phyloP scores from a whole-genome alignment of 306 rosid species.

The Rosa chinensis region DNA sequence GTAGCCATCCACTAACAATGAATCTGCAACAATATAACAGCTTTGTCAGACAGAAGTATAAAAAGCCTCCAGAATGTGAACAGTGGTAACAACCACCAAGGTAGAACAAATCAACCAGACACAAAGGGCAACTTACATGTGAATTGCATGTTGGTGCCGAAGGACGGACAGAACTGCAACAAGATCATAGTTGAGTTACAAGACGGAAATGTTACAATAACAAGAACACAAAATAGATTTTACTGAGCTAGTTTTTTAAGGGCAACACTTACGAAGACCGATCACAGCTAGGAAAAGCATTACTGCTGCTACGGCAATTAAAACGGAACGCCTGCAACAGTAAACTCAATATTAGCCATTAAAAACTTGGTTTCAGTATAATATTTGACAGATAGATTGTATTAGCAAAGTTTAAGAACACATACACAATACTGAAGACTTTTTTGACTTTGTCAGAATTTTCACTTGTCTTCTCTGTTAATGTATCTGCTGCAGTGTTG shows the following conservation, averaged over 20 bases:
- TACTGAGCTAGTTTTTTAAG: not conserved
- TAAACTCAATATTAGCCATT: slow-evolving; percentile 33
- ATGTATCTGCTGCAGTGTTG: slow-evolving; percentile 73
- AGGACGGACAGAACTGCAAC: slow-evolving; percentile 73
- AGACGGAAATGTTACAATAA: slow-evolving; percentile 11
- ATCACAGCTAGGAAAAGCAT: slow-evolving; percentile 80
- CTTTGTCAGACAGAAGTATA: slow-evolving; percentile 25
- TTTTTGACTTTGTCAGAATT: slow-evolving; percentile 62
- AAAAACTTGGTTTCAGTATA: not conserved
- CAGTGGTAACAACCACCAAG: not conserved
- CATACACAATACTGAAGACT: slow-evolving; percentile 78
- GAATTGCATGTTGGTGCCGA: slow-evolving; percentile 84
- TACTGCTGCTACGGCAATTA: slow-evolving; percentile 74
- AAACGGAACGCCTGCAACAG: slow-evolving; percentile 60
- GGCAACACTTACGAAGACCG: slow-evolving; percentile 67
- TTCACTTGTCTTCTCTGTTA: slow-evolving; percentile 59
- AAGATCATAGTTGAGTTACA: slow-evolving; percentile 32
- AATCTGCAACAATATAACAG: slow-evolving; percentile 63
- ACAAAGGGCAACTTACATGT: slow-evolving; percentile 57
- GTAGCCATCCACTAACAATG: slow-evolving; percentile 89
- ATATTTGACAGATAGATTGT: slow-evolving; percentile 18
- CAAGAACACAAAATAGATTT: slow-evolving; percentile 7
- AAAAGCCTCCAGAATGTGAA: not conserved
- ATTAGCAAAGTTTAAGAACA: slow-evolving; percentile 22
- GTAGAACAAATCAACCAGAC: not conserved